Evolutionary conservation across 371 early-diverging fungal genomes (phyloP).

Genomic region (Mortierella sp.): DNA sequence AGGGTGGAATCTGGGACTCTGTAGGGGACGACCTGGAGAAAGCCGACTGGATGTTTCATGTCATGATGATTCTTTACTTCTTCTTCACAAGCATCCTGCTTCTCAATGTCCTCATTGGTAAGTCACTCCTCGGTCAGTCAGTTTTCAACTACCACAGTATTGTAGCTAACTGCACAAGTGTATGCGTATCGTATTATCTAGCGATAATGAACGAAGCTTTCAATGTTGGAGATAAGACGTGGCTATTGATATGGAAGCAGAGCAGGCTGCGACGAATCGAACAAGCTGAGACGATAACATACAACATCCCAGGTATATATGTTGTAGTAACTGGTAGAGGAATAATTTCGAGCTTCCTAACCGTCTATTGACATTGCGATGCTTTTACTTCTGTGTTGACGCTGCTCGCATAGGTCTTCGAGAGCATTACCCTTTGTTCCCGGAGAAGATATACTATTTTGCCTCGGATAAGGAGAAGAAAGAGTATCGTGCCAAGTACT

Average conservation of each 20-base stretch:
- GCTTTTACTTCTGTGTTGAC: too few relatives aligned
- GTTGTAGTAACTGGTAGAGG: too few relatives aligned
- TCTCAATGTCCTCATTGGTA: slow-evolving; percentile 27
- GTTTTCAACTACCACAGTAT: too few relatives aligned
- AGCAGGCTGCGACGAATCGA: slow-evolving; percentile 3
- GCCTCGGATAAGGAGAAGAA: too few relatives aligned
- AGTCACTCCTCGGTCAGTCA: background rate
- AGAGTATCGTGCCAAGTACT: too few relatives aligned
- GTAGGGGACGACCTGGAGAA: background rate
- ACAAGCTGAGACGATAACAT: slow-evolving; percentile 1
- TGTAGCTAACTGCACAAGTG: too few relatives aligned
- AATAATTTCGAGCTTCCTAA: too few relatives aligned
- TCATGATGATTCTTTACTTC: slow-evolving; percentile 24
- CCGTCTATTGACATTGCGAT: too few relatives aligned
- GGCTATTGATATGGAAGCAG: slow-evolving; percentile 4
- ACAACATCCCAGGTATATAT: slow-evolving; percentile 15
- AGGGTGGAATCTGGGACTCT: slow-evolving; percentile 17
- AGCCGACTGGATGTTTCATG: slow-evolving; percentile 3
- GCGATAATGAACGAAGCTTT: slow-evolving; percentile 7
- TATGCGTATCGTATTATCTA: background rate
- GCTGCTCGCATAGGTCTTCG: too few relatives aligned
- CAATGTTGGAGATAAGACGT: background rate
- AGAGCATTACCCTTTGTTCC: too few relatives aligned
- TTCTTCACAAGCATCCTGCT: slow-evolving; percentile 23
- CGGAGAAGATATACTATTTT: too few relatives aligned